Conservation (phyloP, 2,329 filamentous ascomycete species). For the Reticulascus tulasneorum region DNA sequence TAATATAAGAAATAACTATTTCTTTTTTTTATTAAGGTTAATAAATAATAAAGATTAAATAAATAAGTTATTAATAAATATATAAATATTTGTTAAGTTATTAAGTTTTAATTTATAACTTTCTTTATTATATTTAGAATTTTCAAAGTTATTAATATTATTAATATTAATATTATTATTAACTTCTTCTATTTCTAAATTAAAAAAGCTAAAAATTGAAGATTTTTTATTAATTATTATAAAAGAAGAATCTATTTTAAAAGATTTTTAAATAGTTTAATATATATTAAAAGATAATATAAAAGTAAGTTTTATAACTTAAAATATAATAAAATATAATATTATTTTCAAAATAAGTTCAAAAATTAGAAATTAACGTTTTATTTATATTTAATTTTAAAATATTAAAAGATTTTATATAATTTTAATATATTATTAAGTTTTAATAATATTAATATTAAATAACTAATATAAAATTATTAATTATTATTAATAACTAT, state of each 20-base stretch:
- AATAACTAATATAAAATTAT: not conserved
- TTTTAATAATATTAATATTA: not conserved
- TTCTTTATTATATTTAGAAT: not conserved
- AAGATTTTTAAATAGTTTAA: not conserved
- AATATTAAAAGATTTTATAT: not conserved
- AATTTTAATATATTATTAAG: not conserved
- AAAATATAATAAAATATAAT: too few species aligned
- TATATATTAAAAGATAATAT: too few species aligned
- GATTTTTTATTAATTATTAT: not conserved
- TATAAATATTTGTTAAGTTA: too few species aligned
- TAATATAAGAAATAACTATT: not conserved
- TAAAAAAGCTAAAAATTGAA: too few species aligned
- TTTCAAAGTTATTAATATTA: too few species aligned
- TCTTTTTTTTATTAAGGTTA: not conserved
- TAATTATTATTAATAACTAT: too few species aligned
- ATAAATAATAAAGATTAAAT: not conserved
- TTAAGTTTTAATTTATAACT: not conserved
- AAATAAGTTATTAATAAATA: not conserved
- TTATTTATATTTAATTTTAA: not conserved
- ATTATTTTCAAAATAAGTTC: too few species aligned
- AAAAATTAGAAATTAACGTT: too few species aligned
- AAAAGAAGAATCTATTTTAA: not conserved
- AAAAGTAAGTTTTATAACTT: too few species aligned
- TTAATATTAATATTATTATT: too few species aligned
- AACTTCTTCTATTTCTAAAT: too few species aligned